Base-by-base conservation (phyloP, 1,139 yeast species). In the Lodderomyces pseudojiufengensis region DNA sequence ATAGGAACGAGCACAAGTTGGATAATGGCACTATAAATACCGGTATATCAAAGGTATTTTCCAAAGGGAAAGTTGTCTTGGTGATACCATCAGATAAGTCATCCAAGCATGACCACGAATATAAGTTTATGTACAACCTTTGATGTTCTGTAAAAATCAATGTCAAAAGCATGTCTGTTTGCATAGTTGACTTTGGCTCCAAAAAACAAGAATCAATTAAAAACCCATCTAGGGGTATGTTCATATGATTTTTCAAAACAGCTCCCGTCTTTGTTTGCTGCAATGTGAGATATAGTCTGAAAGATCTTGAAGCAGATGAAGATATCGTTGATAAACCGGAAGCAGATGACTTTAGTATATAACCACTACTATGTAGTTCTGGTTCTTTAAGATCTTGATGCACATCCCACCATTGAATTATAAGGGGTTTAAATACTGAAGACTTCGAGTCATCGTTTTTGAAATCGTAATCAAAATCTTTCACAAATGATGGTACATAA, bases 391-490 rank as follows among this genome's bases (percentile, higher is more conserved):
- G 39, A 12, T 41, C 35, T 18, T 20, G 29, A 11, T 16, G 23
- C 25, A 32, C 20, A 15, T 61, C 66, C 78, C 78, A 73, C 78
- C 78, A 73, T 45, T 73, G 79, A 0, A 73, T 71, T 10, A 70
- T 65, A 43, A 63, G 70, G 2, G 78, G 78, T 33, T 61, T 67
- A 35, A 55, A 57, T 1, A 63, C 51, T 29, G 48, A 44, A 47
- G 45, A 37, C 7, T 41, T 43, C 22, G 39, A 29, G 27, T 29
- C 29, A 26, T 39, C 31, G 32, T 16, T 10, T 37, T 29, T 10
- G 23, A 33, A 45, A 35, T 50, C 27, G 42, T 53, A 55, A 42
- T 56, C 61, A 2, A 54, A 44, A 34, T 64, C 71, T 24, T 45
- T 47, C 33, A 51, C 56, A 11, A 47, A 35, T 11, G 61, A 43